Evolutionary conservation across 176 grass and related monocot species (phyloP), one percentile per base, ranked within the genome.

Genomic region (Zoysia pacifica): DNA sequence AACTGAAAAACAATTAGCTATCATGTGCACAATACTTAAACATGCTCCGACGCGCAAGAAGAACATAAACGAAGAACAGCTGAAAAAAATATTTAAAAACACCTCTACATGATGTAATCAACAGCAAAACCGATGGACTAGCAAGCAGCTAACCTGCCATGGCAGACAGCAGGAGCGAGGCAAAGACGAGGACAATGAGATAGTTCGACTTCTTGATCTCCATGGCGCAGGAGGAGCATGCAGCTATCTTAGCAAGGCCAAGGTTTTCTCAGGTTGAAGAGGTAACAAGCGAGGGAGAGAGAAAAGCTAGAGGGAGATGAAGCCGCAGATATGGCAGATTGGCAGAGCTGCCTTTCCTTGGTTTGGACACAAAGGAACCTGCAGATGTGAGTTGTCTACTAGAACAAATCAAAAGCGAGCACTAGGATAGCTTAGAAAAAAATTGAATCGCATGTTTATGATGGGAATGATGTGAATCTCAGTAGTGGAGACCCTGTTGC

Each of bases 281-380:
- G 51, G 45, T 60, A 37, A 1, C 9, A 10, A 65, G 37, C 1
- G 61, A 63, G 36, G 37, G 13, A 18, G 16, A 11, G 48, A 55
- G 4, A 41, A 62, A 64, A 79, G 42, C 45, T 40, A 62, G 70
- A 56, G 55, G 18, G 55, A 58, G 65, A 2, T 16, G 52, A 53
- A 47, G 5, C n/a, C 48, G 15, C 61, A 78, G 69, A 54, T 78
- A 70, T 84, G 81, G 76, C 69, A 18, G 70, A 62, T 36, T 62
- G 59, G 81, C 67, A 55, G 53, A 14, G 49, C n/a, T 9, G 60
- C 78, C 76, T 88, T 88, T 85, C 87, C 87, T 89, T 89, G 82
- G 76, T 89, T 89, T 89, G 65, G 87, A 89, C 82, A 89, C 82
- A 85, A 89, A 89, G 87, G 66, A 81, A 89, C 78, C 87, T 85